Evolutionary conservation across 441 rosid genomes (phyloP), one percentile per base, ranked within the genome.

Genomic region (Brassica hybrid): DNA sequence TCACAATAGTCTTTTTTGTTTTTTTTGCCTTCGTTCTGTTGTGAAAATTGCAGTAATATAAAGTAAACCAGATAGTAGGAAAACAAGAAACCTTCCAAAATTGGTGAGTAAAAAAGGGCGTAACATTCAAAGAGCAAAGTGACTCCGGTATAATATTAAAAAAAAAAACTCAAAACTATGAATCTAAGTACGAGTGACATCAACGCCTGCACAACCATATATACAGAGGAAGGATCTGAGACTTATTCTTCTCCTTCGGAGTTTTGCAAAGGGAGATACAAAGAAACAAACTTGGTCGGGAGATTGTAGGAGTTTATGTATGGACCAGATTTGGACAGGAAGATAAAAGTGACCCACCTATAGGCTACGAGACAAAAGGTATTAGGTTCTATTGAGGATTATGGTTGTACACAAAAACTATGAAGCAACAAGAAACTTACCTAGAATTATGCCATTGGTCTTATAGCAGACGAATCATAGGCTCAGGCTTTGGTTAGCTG

Each of bases 301-400:
- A 38, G 58, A 14, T 30, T 18, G 7, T 27, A 6, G 1, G 43
- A n/a, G 12, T 45, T 67, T 60, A 9, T 21, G 5, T 54, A 19
- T 65, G n/a, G 61, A 10, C 27, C 18, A 30, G 57, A 38, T 62
- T 52, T 70, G 58, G 23, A 52, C 45, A 12, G 65, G 43, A 62
- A 21, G 56, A 69, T 11, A 43, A 64, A n/a, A 32, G 11, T 65
- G 71, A 43, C 52, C 18, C 58, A 69, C 52, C 65, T 70, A 76
- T 48, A 77, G 4, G 71, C 19, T 70, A 63, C 23, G 70, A 25
- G 30, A 48, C 17, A 50, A 50, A 45, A 50, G 23, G n/a, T 14
- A 5, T 52, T 62, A 76, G 16, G 34, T 16, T 62, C 23, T 52
- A 63, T 38, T 38, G 34, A 30, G 34, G 7, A 30, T 30, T 30